phyloP scores from a whole-genome alignment of 73 alveolate genomes.

The Paramecium sonneborni region DNA sequence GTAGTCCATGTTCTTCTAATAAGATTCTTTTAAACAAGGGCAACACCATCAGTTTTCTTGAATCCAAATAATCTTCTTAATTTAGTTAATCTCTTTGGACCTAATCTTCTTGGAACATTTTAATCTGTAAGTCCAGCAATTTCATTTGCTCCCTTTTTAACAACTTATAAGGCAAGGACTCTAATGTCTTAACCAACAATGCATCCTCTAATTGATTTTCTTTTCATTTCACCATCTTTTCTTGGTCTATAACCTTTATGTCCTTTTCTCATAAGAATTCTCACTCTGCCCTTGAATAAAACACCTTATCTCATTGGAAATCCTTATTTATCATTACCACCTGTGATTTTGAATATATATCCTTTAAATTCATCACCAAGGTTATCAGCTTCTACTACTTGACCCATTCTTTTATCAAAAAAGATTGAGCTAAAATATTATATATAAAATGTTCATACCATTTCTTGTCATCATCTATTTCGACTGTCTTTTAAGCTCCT shows the following conservation, averaged over 20 bases:
- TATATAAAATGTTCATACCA: slow-evolving; percentile 62
- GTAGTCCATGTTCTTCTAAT: slow-evolving; percentile 78
- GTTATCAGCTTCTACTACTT: slow-evolving; percentile 85
- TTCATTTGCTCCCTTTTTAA: slow-evolving; percentile 92
- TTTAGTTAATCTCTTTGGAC: slow-evolving; percentile 94
- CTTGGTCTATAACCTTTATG: slow-evolving; percentile 88
- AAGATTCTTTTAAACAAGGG: slow-evolving; percentile 71
- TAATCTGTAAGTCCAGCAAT: slow-evolving; percentile 70
- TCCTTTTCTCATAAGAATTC: slow-evolving; percentile 86
- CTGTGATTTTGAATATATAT: slow-evolving; percentile 88
- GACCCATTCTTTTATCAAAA: slow-evolving; percentile 89
- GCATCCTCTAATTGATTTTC: slow-evolving; percentile 95
- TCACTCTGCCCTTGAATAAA: slow-evolving; percentile 83
- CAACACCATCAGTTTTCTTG: slow-evolving; percentile 79
- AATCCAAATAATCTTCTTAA: slow-evolving; percentile 90
- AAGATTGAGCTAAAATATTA: slow-evolving; percentile 66
- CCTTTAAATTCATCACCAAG: slow-evolving; percentile 91
- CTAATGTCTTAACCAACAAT: slow-evolving; percentile 90
- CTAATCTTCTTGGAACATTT: slow-evolving; percentile 88
- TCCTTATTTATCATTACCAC: slow-evolving; percentile 95
- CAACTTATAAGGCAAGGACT: slow-evolving; percentile 82
- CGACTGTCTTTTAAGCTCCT: slow-evolving; percentile 90
- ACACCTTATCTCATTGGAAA: slow-evolving; percentile 96
- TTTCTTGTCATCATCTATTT: slow-evolving; percentile 91
- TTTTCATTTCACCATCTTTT: slow-evolving; percentile 90